Evolutionary conservation across 176 grass and related monocot species (phyloP), one percentile per base, ranked within the genome.

Genomic region (Chloris gayana): DNA sequence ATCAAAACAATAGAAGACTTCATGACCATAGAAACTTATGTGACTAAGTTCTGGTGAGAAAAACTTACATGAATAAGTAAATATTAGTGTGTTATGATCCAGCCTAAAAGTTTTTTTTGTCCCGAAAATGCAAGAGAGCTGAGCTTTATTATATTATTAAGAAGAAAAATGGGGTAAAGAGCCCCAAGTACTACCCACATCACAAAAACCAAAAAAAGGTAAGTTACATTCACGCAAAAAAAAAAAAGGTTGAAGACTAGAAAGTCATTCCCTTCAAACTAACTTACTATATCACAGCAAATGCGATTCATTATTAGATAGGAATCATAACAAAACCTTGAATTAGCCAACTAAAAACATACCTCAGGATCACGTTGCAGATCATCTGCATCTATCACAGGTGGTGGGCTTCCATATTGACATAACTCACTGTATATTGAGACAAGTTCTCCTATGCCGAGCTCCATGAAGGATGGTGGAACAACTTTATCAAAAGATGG

Each of bases 341-440:
- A 44, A 74, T 51, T 21, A 73, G 37, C n/a, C 6, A 67, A 47
- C 64, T 44, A 83, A 21, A 63, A 54, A 85, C 69, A 75, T 72
- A 98, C 95, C 95, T 98, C 83, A 59, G 95, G 92, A 75, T 98
- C 57, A 22, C 54, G 82, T 70, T 80, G 88, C 71, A 98, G 86
- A 83, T 98, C 95, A 72, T 98, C 95, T 71, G 95, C 88, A 91
- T 98, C 92, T 91, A 98, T 94, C 71, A 98, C 78, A 54, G 95
- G 90, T 30, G 95, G 95, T 69, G 78, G 41, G 50, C 88, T 91
- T 50, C 95, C 90, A 89, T 87, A 60, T 64, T 84, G 84, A 83
- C 90, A 91, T 57, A 98, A 72, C 80, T 95, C 95, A 79, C 77
- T 91, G 70, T 98, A 98, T 87, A 98, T 95, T 18, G 95, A 84